Conservation (phyloP, 2,329 filamentous ascomycete genomes). For the Penicillium sp. region DNA sequence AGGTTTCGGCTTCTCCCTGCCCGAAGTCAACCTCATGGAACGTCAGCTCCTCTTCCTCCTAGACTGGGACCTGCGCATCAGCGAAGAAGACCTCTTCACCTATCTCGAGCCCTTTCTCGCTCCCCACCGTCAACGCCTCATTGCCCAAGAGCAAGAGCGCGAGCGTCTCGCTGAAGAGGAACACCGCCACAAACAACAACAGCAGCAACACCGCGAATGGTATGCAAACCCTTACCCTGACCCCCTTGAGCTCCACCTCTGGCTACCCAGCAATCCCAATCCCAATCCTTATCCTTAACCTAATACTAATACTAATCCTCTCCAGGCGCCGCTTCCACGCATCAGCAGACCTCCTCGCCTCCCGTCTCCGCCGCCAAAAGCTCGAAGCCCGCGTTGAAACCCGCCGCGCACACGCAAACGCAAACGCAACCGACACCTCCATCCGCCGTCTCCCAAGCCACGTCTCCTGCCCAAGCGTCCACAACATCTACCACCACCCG, state of each 20-base stretch:
- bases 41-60: slow-evolving; percentile 93
- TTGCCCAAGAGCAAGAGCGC: slow-evolving; percentile 55
- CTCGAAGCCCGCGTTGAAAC: slow-evolving; percentile 30
- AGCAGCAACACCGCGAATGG: slow-evolving; percentile 37
- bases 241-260: too few relatives aligned
- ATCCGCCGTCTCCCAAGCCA: slow-evolving; percentile 30
- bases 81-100: slow-evolving; percentile 76
- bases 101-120: slow-evolving; percentile 85
- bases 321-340: slow-evolving; percentile 33
- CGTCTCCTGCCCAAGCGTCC: slow-evolving; percentile 29
- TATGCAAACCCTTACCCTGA: slow-evolving; percentile 16
- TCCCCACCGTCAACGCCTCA: slow-evolving; percentile 65
- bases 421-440: slow-evolving; percentile 21
- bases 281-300: background rate
- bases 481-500: slow-evolving; percentile 32
- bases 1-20: slow-evolving; percentile 85
- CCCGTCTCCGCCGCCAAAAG: slow-evolving; percentile 38
- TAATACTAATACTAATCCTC: slow-evolving; percentile 11
- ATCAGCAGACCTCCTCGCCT: slow-evolving; percentile 36
- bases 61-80: slow-evolving; percentile 89
- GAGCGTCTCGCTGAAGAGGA: slow-evolving; percentile 45
- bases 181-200: slow-evolving; percentile 26
- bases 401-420: slow-evolving; percentile 22
- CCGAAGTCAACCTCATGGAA: slow-evolving; percentile 99
- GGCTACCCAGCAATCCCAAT: too few relatives aligned